Evolutionary conservation across 1,284 basidiomycete species (phyloP).

Genomic region (Fistulinella staudtii): DNA sequence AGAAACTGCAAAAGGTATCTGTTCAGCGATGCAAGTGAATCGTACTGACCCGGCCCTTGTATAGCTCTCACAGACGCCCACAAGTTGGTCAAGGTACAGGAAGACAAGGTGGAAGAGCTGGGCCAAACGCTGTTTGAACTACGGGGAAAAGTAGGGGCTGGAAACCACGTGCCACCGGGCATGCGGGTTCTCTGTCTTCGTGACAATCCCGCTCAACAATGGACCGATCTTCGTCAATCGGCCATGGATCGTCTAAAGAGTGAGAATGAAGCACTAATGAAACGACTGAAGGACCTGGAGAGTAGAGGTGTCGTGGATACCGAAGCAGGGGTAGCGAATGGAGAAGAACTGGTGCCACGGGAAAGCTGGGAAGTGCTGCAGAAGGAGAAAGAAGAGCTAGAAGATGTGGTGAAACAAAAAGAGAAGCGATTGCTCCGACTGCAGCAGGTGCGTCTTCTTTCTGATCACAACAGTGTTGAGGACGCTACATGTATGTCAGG

Average conservation of each 20-base stretch:
- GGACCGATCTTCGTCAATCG: slow-evolving; percentile 64
- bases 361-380: slow-evolving; percentile 66
- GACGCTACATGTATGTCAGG: slow-evolving; percentile 33
- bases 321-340: slow-evolving; percentile 8
- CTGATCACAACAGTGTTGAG: not conserved
- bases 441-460: slow-evolving; percentile 49
- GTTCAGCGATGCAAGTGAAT: not conserved
- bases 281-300: slow-evolving; percentile 55
- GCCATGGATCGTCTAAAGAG: slow-evolving; percentile 65
- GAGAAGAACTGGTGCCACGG: slow-evolving; percentile 53
- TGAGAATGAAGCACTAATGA: slow-evolving; percentile 73
- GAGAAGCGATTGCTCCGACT: slow-evolving; percentile 74
- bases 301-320: slow-evolving; percentile 25
- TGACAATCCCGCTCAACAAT: slow-evolving; percentile 73
- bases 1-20: slow-evolving; percentile 43
- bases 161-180: slow-evolving; percentile 71
- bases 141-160: slow-evolving; percentile 68
- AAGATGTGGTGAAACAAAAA: slow-evolving; percentile 60
- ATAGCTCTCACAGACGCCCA: slow-evolving; percentile 45
- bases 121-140: slow-evolving; percentile 75
- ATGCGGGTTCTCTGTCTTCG: slow-evolving; percentile 65
- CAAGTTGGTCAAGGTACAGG: slow-evolving; percentile 36
- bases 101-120: slow-evolving; percentile 55
- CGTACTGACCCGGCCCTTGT: slow-evolving; percentile 1
- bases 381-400: slow-evolving; percentile 58